These are phyloP conservation scores for Trichoderma brevicompactum DNA, from an alignment of 2,329 filamentous ascomycete species.

Conservation along the genomic window DNA sequence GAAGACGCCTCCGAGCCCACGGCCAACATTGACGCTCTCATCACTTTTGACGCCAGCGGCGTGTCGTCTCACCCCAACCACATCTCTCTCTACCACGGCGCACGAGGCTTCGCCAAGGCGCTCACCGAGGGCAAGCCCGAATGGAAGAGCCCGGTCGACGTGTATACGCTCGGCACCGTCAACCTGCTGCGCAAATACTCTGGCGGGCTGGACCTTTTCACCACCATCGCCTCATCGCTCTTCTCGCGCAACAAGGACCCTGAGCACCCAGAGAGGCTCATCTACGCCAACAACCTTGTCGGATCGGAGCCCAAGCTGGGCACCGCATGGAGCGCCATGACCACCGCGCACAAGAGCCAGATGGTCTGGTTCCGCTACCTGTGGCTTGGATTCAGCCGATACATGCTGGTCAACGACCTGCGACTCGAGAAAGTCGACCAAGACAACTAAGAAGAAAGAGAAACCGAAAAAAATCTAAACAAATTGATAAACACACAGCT, in stretches of 20 bases:
- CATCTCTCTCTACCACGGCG: conserved; percentile 83
- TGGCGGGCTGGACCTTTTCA: conserved; percentile 73
- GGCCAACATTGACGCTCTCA: conserved; percentile 73
- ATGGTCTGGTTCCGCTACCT: conserved; percentile 99
- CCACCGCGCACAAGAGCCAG: conserved; percentile 85
- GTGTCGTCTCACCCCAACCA: conserved; percentile 94
- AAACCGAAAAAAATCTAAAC: neutral
- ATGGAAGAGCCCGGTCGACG: conserved; percentile 72
- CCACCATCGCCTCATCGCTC: conserved; percentile 66
- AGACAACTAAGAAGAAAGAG: neutral
- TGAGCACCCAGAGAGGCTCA: conserved; percentile 58
- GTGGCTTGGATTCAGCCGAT: conserved; percentile 88
- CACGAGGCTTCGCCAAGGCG: conserved; percentile 69
- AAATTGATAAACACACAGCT: neutral
- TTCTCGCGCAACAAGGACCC: conserved; percentile 44
- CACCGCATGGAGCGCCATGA: conserved; percentile 83
- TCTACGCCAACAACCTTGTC: conserved; percentile 74
- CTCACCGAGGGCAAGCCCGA: conserved; percentile 68
- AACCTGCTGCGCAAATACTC: conserved; percentile 79
- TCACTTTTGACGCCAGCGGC: conserved; percentile 87
- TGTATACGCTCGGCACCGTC: conserved; percentile 83
- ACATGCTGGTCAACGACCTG: conserved; percentile 95
- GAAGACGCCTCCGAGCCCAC: conserved; percentile 45
- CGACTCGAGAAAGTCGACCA: conserved; percentile 50
- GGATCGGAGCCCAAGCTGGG: conserved; percentile 53